Evolutionary conservation across 1,139 yeast species (phyloP), one percentile per base, ranked within the genome.

Genomic region (Kazachstania sp.): DNA sequence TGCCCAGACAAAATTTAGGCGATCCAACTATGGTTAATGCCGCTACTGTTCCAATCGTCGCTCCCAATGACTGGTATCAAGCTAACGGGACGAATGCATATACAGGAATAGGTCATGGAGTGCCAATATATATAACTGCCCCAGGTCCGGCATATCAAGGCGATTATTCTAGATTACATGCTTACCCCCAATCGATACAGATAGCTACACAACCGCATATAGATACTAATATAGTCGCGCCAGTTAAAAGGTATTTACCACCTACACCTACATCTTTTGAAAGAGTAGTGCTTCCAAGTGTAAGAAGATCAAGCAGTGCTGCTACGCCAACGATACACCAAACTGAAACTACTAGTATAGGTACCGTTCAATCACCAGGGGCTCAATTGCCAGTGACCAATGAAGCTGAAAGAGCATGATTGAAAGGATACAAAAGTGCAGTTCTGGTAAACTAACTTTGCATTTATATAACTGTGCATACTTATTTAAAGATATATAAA

Each of bases 271-370:
- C 15, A 8, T 20, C 43, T 3, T 32, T 19, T 19, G 43, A 40
- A 19, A 40, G 36, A 23, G 28, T 40, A 15, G 36, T 31, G 4
- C 36, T 40, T 15, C 43, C 43, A 4, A 40, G 43, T 26, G 37
- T 40, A 15, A 31, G 37, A 23, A 18, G 37, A 11, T 19, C 30
- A 30, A 40, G 37, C 20, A 32, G 29, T 31, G 16, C 34, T 4
- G 28, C 42, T 5, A 9, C 38, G 18, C 18, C 38, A 11, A 18
- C 38, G n/a, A 36, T 19, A 16, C 26, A 9, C 18, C 12, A 19
- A 18, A 18, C 38, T 4, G 15, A 19, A 11, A 3, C n/a, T 11
- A 8, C 23, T 8, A 18, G 20, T 36, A 36, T 18, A 19, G 18
- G n/a, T 11, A 18, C 18, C 6, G 19, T 15, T 15, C 36, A n/a